phyloP scores from a whole-genome alignment of 495 filamentous ascomycete genomes.

The Neurospora tetraspora region DNA sequence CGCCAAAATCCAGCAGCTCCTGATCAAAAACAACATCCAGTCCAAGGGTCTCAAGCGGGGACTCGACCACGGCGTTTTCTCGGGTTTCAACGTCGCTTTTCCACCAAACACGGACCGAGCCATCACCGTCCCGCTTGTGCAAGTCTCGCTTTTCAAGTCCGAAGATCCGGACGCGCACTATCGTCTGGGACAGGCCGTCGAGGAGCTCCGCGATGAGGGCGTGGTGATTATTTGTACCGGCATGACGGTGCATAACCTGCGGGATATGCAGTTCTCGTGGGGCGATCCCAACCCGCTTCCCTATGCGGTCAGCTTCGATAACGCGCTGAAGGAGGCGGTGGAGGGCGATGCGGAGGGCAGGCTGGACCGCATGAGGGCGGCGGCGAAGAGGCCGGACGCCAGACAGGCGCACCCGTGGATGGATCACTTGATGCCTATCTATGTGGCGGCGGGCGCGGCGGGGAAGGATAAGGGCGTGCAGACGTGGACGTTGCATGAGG shows the following conservation, averaged over 20 bases:
- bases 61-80: constrained; percentile 77
- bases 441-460: constrained; percentile 64
- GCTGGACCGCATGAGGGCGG: constrained; percentile 46
- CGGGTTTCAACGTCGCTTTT: constrained; percentile 62
- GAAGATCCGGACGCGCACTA: constrained; percentile 66
- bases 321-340: constrained; percentile 64
- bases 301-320: constrained; percentile 69
- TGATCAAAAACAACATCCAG: constrained; percentile 52
- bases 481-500: constrained; percentile 57
- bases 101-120: constrained; percentile 57
- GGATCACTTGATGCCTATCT: constrained; percentile 73
- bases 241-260: constrained; percentile 83
- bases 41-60: constrained; percentile 56
- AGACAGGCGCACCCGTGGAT: constrained; percentile 66
- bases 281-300: constrained; percentile 42
- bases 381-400: constrained; percentile 56
- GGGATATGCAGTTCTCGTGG: constrained; percentile 46
- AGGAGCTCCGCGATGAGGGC: constrained; percentile 57
- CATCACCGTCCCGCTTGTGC: constrained; percentile 66
- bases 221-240: constrained; percentile 68
- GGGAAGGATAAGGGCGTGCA: constrained; percentile 51
- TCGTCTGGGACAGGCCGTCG: constrained; percentile 57
- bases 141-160: constrained; percentile 63
- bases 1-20: constrained; percentile 47
- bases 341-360: constrained; percentile 43